Evolutionary conservation across 805 yeast species (phyloP).

Genomic region (Vanderwaltozyma polyspora): DNA sequence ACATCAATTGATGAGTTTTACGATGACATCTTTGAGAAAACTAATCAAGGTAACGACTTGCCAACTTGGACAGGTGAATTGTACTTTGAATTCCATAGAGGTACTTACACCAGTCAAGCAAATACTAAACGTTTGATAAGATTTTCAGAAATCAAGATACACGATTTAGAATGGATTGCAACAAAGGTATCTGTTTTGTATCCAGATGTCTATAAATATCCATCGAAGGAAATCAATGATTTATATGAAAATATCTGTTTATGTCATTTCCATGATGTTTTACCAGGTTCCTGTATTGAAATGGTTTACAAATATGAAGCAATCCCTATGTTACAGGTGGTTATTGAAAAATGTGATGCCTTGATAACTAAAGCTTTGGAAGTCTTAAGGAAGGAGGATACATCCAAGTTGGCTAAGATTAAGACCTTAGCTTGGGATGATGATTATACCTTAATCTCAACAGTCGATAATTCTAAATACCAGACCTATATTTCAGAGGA

Average conservation of each 20-base stretch:
- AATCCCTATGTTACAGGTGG: slow-evolving; percentile 57
- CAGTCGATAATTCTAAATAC: neutral
- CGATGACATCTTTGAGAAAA: slow-evolving; percentile 47
- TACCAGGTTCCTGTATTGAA: slow-evolving; percentile 93
- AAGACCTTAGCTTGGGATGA: slow-evolving; percentile 56
- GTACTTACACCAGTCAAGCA: slow-evolving; percentile 93
- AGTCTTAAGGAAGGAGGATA: slow-evolving; percentile 27
- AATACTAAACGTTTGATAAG: slow-evolving; percentile 74
- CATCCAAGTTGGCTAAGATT: slow-evolving; percentile 13
- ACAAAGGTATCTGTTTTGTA: slow-evolving; percentile 52
- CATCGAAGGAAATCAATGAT: slow-evolving; percentile 50
- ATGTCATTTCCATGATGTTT: slow-evolving; percentile 95
- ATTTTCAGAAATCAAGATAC: slow-evolving; percentile 59
- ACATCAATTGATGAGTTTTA: slow-evolving; percentile 65
- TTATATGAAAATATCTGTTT: slow-evolving; percentile 84
- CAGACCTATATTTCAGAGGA: slow-evolving; percentile 11
- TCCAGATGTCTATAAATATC: slow-evolving; percentile 51
- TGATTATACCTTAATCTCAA: slow-evolving; percentile 28
- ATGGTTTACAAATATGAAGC: slow-evolving; percentile 87
- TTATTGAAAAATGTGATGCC: slow-evolving; percentile 39
- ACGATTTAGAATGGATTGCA: slow-evolving; percentile 78
- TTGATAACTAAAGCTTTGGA: slow-evolving; percentile 42
- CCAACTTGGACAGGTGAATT: slow-evolving; percentile 92
- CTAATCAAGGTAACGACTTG: slow-evolving; percentile 54
- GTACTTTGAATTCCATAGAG: slow-evolving; percentile 91